A percentile compares a stretch with the other conserved stretches of the same genome.
Evolutionary conservation across 2,329 filamentous ascomycete genomes (phyloP).

Genomic region (Colletotrichum theobromicola): DNA sequence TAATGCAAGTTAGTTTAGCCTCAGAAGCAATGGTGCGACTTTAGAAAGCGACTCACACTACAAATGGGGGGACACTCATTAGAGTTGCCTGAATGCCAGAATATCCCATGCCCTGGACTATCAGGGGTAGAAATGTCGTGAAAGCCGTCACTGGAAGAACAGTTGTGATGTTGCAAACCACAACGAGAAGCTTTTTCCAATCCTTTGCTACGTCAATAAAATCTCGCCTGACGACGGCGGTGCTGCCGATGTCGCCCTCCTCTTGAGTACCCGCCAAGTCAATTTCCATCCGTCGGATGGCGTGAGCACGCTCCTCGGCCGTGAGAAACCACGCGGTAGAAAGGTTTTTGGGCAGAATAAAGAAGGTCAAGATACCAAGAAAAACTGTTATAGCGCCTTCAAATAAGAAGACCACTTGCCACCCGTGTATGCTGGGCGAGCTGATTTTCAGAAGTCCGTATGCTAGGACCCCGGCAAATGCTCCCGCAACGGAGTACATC

Average conservation of each 20-base stretch:
- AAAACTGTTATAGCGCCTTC: conserved; percentile 25
- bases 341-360: conserved; percentile 24
- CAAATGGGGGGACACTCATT: not conserved
- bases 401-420: conserved; percentile 24
- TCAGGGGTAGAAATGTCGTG: not conserved
- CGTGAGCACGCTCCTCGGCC: not conserved
- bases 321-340: not conserved
- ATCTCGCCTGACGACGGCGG: not conserved
- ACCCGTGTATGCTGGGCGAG: conserved; percentile 1
- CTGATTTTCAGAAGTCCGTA: conserved; percentile 16
- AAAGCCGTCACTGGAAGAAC: not conserved
- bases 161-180: not conserved
- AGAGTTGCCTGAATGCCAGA: not conserved
- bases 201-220: not conserved
- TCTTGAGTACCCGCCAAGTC: not conserved
- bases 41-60: not conserved
- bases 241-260: not conserved
- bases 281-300: not conserved
- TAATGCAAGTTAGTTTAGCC: not conserved
- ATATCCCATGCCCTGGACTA: not conserved
- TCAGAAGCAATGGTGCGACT: not conserved
- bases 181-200: not conserved
- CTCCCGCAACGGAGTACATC: conserved; percentile 26
- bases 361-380: conserved; percentile 24
- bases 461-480: conserved; percentile 27